phyloP scores from a whole-genome alignment of 2,329 filamentous ascomycete genomes.

The Cladosporium austrohemisphaericum region DNA sequence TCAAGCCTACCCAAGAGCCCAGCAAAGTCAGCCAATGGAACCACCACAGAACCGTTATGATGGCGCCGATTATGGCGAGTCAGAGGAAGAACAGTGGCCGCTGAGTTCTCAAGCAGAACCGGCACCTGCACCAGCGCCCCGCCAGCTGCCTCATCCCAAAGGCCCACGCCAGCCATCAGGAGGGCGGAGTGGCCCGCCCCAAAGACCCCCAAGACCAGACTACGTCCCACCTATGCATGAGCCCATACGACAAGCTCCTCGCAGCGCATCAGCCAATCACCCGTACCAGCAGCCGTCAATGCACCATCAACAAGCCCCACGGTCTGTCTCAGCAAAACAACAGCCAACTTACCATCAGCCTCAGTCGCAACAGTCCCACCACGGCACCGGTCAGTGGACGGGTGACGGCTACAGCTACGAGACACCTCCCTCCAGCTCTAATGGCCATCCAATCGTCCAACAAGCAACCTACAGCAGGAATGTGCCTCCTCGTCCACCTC shows the following conservation, averaged over 20 bases:
- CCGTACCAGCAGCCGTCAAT: constrained; percentile 19
- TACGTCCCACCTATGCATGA: constrained; percentile 11
- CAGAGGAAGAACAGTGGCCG: constrained; percentile 26
- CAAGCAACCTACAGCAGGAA: constrained; percentile 29
- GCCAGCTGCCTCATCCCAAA: not conserved
- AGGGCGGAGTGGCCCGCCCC: constrained; percentile 24
- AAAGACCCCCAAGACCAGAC: constrained; percentile 28
- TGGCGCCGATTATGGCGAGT: constrained; percentile 25
- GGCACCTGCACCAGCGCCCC: constrained; percentile 4
- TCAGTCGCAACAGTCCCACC: constrained; percentile 21
- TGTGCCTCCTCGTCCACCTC: constrained; percentile 36
- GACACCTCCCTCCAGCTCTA: constrained; percentile 6
- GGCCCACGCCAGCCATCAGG: not conserved
- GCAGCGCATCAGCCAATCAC: constrained; percentile 1
- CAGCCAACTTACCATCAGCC: constrained; percentile 17
- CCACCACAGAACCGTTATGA: constrained; percentile 23
- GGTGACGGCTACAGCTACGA: constrained; percentile 26
- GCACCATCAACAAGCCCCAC: constrained; percentile 18
- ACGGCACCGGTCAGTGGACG: constrained; percentile 30
- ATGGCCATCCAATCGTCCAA: constrained; percentile 21
- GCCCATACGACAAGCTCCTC: not conserved
- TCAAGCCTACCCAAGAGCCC: constrained; percentile 7
- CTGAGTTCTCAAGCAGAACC: constrained; percentile 21
- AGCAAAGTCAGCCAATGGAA: not conserved
- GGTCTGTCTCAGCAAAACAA: constrained; percentile 17